Conservation (phyloP, 805 yeast species). For the Jamesozyma piceae region DNA sequence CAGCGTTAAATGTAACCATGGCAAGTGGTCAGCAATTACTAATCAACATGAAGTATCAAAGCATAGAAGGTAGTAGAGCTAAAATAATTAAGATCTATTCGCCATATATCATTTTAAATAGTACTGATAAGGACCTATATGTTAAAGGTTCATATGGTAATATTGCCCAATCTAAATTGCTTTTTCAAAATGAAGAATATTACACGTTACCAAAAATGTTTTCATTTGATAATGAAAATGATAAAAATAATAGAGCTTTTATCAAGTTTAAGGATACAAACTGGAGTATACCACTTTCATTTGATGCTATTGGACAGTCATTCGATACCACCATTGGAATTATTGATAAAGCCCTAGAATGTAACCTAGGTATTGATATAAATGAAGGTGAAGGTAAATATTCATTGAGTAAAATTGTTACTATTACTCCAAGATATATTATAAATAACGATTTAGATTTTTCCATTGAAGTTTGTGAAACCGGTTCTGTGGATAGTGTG, state of each 20-base stretch:
- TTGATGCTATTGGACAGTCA: conserved; percentile 84
- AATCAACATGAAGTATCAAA: conserved; percentile 55
- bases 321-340: conserved; percentile 46
- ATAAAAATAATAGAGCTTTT: conserved; percentile 55
- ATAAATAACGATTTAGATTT: conserved; percentile 52
- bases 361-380: conserved; percentile 64
- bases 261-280: conserved; percentile 59
- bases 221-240: conserved; percentile 58
- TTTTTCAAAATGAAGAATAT: conserved; percentile 20
- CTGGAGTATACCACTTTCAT: conserved; percentile 65
- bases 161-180: conserved; percentile 39
- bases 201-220: conserved; percentile 62
- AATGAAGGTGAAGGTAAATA: conserved; percentile 82
- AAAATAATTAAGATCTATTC: conserved; percentile 62
- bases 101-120: conserved; percentile 76
- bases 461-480: conserved; percentile 53
- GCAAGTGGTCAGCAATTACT: conserved; percentile 60
- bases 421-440: conserved; percentile 75
- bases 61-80: conserved; percentile 40
- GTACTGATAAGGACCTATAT: conserved; percentile 59
- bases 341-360: conserved; percentile 47
- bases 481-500: conserved; percentile 49
- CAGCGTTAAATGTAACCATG: conserved; percentile 40
- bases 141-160: conserved; percentile 50
- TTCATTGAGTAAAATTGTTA: conserved; percentile 64